Evolutionary conservation across 768 basidiomycete species (phyloP), one percentile per base, ranked within the genome.

Genomic region (Trametes gibbosa): DNA sequence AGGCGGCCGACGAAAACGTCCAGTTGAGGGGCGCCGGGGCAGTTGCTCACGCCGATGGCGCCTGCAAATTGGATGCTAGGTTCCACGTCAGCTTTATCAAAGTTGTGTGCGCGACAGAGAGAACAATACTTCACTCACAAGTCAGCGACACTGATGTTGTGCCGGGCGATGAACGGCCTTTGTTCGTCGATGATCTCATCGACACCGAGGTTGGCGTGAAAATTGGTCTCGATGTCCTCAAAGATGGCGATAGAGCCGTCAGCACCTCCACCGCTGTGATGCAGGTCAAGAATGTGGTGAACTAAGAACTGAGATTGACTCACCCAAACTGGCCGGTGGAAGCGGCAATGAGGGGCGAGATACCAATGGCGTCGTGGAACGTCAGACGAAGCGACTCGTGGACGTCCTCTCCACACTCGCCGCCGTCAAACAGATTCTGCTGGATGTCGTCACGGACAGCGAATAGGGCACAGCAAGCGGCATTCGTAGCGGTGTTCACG

Each of bases 241-340:
- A 82, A 81, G 4, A 71, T 68, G 59, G 79, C 73, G 60, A 82
- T 76, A 4, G 79, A 81, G 23, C 79, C 82, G 56, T 82, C 81
- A 43, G 70, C 71, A 7, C 72, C 72, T 35, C 67, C 68, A 40
- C 72, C 70, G 13, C 63, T 66, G 53, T 35, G 25, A 16, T n/a
- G 60, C 5, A 14, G 17, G 23, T 25, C n/a, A 32, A 24, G 10
- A 43, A 13, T 21, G 19, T n/a, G 12, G 14, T 32, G 25, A 14
- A 29, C 47, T 2, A 1, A 1, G 9, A 23, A 17, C 35, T 6
- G 37, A 42, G 9, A n/a, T 13, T 7, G 3, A 47, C 59, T 14
- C 14, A 61, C 59, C 64, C 60, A 40, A 65, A 65, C 16, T 42
- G 32, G 41, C 58, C 62, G 16, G 27, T 39, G 37, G 34, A 23